A percentile compares a stretch with the other conserved stretches of the same genome.
Evolutionary conservation across 345 rosid genomes (phyloP).

Genomic region (Physaria fendleri): DNA sequence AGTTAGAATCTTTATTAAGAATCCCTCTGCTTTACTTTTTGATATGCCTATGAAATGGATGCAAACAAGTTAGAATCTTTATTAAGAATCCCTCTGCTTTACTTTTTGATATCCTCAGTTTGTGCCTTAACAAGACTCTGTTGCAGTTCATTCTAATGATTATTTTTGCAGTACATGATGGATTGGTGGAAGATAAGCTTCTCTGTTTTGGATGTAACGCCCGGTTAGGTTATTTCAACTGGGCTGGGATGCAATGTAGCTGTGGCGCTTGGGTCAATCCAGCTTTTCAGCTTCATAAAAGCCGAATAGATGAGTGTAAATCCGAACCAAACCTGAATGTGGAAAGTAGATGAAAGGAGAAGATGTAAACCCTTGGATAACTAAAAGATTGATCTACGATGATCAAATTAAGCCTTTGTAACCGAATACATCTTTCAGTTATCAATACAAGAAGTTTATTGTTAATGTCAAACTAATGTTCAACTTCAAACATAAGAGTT

Average conservation of each 20-base stretch:
- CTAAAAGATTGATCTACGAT: too few species aligned
- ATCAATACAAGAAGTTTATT: slow-evolving; percentile 1
- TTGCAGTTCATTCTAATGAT: too few species aligned
- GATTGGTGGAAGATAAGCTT: slow-evolving; percentile 73
- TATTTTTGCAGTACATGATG: slow-evolving; percentile 75
- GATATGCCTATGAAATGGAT: slow-evolving; percentile 98
- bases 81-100: not conserved
- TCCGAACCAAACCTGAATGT: not conserved
- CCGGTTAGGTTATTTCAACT: slow-evolving; percentile 75
- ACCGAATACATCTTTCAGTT: not conserved
- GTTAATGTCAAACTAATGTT: not conserved
- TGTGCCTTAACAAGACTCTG: not conserved
- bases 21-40: not conserved
- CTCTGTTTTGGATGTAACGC: slow-evolving; percentile 73
- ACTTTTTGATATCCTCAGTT: not conserved
- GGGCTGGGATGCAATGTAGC: slow-evolving; percentile 96
- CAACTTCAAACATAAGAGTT: not conserved
- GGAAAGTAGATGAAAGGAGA: not conserved
- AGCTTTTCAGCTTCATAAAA: slow-evolving; percentile 81
- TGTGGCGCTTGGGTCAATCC: slow-evolving; percentile 95
- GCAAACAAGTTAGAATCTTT: slow-evolving; percentile 43
- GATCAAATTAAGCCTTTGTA: too few species aligned
- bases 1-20: slow-evolving; percentile 25
- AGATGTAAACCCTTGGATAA: not conserved
- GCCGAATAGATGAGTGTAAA: slow-evolving; percentile 57